Conservation (phyloP, 192 early-diverging fungal genomes). For the Chytriomyces hyalinus region DNA sequence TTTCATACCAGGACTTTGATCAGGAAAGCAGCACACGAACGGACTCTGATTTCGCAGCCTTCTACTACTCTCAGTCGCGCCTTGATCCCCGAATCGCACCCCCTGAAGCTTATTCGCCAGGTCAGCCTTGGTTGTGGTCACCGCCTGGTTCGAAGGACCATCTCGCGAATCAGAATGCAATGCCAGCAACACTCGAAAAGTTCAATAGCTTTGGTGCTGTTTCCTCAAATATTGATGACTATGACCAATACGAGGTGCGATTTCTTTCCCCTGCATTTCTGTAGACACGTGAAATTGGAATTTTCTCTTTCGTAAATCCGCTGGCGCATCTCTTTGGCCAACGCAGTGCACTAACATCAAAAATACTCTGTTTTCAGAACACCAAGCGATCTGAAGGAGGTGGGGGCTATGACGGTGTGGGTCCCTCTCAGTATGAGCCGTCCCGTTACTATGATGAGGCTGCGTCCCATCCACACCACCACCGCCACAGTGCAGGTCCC, state of each 20-base stretch:
- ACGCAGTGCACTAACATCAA: too few relatives aligned
- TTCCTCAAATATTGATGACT: neutral
- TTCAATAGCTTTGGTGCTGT: slow-evolving; percentile 25
- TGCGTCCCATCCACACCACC: too few relatives aligned
- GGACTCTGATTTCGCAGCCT: slow-evolving; percentile 71
- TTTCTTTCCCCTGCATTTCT: neutral
- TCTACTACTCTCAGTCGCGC: slow-evolving; percentile 61
- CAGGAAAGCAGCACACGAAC: slow-evolving; percentile 54
- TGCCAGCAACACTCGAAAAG: slow-evolving; percentile 42
- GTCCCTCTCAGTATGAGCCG: too few relatives aligned
- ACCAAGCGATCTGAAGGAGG: too few relatives aligned
- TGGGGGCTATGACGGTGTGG: too few relatives aligned
- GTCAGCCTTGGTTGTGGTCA: slow-evolving; percentile 71
- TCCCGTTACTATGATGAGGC: too few relatives aligned
- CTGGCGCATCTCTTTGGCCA: too few relatives aligned
- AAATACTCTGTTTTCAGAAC: too few relatives aligned
- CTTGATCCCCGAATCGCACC: slow-evolving; percentile 66
- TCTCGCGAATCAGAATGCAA: slow-evolving; percentile 17
- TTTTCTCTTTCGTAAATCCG: too few relatives aligned
- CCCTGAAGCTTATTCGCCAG: slow-evolving; percentile 62
- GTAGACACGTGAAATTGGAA: neutral
- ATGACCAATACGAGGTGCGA: slow-evolving; percentile 14
- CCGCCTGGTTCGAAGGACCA: slow-evolving; percentile 45
- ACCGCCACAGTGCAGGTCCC: neutral
- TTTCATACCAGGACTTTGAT: slow-evolving; percentile 37